Evolutionary conservation across 2,329 filamentous ascomycete species (phyloP), one percentile per base, ranked within the genome.

Genomic region (Paracorniculantispora psalliotae): DNA sequence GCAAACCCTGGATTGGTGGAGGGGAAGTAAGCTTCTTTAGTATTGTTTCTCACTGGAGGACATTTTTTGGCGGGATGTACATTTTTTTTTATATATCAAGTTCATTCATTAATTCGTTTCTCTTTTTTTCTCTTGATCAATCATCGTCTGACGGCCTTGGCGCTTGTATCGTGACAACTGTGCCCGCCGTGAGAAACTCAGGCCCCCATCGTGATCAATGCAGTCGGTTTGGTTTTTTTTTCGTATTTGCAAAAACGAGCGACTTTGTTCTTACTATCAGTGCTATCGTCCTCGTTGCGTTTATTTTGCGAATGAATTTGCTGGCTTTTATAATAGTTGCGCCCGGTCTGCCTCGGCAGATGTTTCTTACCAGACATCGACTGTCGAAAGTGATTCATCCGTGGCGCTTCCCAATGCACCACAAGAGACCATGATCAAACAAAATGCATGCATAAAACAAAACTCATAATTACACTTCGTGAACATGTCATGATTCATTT

Each of bases 21-120:
- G 21, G 35, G n/a, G n/a, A 12, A 41, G 57, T 59, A 54, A 59
- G 50, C 44, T 21, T 49, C 30, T 47, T 37, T 35, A 33, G 10
- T 59, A 46, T 35, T 9, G 19, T 17, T 25, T 53, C 39, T 59
- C 33, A n/a, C 39, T 19, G 41, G 48, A 28, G 30, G 48, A n/a
- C n/a, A 52, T 52, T 35, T 15, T 58, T 57, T 49, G 53, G 53
- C 26, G 46, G 35, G 35, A 58, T 58, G 37, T 37, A n/a, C 15
- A 12, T 26, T 48, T 8, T 47, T 28, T 46, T 51, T 35, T 37
- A 10, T 44, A 25, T n/a, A 15, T 10, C 1, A 39, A 6, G 3
- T 28, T 48, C n/a, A 49, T 35, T 25, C n/a, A 44, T 43, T 41
- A n/a, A 17, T 28, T 3, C 15, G 2, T 23, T 37, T 13, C 17